Percentiles rank a stretch among this genome's conserved stretches.
Conservation (phyloP, 2,329 filamentous ascomycete species). For the Cadophora malorum region DNA sequence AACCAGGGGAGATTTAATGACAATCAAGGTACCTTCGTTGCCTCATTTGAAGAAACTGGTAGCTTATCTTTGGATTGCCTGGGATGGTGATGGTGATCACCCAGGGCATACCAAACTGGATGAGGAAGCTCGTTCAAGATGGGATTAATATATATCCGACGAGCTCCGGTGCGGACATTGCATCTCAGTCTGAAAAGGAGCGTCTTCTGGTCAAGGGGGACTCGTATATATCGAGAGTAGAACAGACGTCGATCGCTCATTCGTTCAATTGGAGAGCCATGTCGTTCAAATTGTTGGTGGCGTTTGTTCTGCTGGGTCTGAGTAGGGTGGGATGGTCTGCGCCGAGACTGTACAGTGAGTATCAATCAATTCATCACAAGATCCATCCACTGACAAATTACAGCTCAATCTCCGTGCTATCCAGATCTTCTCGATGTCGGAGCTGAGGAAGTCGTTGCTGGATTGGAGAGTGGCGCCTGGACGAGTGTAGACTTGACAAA, state of each 20-base stretch:
- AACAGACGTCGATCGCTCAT: neutral
- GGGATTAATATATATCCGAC: neutral
- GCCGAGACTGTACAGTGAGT: conserved; percentile 9
- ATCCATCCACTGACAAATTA: neutral
- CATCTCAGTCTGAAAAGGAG: neutral
- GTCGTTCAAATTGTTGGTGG: conserved; percentile 14
- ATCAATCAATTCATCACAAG: neutral
- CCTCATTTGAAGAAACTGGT: conserved; percentile 7
- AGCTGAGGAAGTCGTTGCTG: conserved; percentile 56
- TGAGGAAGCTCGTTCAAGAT: conserved; percentile 20
- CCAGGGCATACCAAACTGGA: conserved; percentile 2
- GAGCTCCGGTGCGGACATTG: neutral
- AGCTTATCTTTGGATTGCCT: conserved; percentile 19
- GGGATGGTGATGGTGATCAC: conserved; percentile 16
- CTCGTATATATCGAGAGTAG: neutral
- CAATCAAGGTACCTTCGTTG: neutral
- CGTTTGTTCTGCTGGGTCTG: conserved; percentile 15
- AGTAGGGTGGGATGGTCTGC: conserved; percentile 15
- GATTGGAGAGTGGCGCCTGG: conserved; percentile 56
- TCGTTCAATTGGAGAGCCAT: conserved; percentile 2
- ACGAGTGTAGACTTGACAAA: conserved; percentile 63
- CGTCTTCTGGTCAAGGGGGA: neutral
- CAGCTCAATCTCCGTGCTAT: conserved; percentile 28
- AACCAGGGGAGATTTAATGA: conserved; percentile 4
- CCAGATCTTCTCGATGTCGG: conserved; percentile 57